Evolutionary conservation across 768 basidiomycete species (phyloP), one percentile per base, ranked within the genome.

Genomic region (Suillus ampliporus): DNA sequence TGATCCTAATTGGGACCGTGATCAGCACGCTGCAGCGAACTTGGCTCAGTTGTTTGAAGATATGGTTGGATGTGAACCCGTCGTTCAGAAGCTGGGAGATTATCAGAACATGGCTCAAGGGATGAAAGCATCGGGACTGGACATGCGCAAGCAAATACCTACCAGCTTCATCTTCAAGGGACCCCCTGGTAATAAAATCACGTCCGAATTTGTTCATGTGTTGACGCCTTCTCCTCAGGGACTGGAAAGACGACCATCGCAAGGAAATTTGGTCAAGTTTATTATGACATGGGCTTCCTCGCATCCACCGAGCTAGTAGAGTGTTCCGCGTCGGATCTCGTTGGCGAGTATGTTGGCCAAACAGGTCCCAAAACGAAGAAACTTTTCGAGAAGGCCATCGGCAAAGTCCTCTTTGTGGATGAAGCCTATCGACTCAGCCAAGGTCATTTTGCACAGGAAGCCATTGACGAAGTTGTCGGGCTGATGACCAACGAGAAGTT

Each of bases 101-200:
- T 89, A 83, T 60, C 89, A 90, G 67, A 73, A 77, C 56, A 80
- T 86, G 34, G 83, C 84, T 1, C 68, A 63, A 4, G 72, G 66
- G 17, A 78, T 81, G 72, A 84, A 83, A 67, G 67, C 66, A 1
- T 71, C 76, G 31, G 78, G 79, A 4, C 68, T 78, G 35, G 81
- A 88, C 60, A 71, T 79, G n/a, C 77, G 82, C 4, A 77, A 82
- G 21, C 76, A 80, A n/a, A 82, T 90, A 41, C 88, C 89, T 0
- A 89, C 73, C 21, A 80, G 80, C 48, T 91, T 89, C 58, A 74
- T 90, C 2, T 90, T 91, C 79, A 90, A 87, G 67, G 89, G 89
- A 0, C 89, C 89, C 5, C 89, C 89, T 62, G 89, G 84, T 88
- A 69, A 68, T 77, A 68, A 43, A 19, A 28, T 31, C 5, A 19